Evolutionary conservation across 23 red algal species (phyloP), one percentile per base, ranked within the genome.

Genomic region (Gracilaria domingensis): DNA sequence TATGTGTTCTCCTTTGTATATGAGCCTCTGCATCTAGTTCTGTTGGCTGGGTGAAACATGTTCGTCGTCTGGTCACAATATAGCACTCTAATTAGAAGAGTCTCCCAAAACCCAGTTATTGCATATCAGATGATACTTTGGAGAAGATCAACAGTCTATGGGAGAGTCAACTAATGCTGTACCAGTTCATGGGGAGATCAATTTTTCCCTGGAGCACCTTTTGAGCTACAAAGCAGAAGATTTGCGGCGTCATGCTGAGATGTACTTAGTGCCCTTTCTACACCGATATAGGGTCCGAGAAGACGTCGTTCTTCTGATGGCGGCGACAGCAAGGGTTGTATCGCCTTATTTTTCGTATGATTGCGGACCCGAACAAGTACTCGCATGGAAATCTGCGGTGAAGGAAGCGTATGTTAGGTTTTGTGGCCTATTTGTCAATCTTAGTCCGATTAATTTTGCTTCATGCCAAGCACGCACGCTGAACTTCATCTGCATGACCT

Each of bases 1-100:
- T 78, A 28, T 78, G 73, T 78, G 24, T 54, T 50, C 73, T 78
- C 73, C 17, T 50, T 47, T 78, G 38, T 38, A 23, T 78, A 78
- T 39, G 73, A 78, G 49, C 0, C 39, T 12, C 4, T 78, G 73
- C 73, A 78, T n/a, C 38, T 78, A 39, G 40, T 78, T 49, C 48
- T 78, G 7, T 23, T 71, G 66, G 66, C 13, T 71, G 66, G 66
- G 66, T 28, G 23, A 78, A 78, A 25, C 48, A 50, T 23, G 30
- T 78, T 16, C 29, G 49, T 29, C 7, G 9, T 28, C 48, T 78
- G 1, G 14, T 37, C 12, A 38, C 33, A 12, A 23, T 1, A 35
- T 71, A 7, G 8, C 66, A 71, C 66, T 23, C 66, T 1, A 71
- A 17, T 29, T 40, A 29, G 51, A 55, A 55, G 13, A 16, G 51